Percentiles rank a stretch among this genome's conserved stretches.
Conservation (phyloP, 352 stramenopile species). For the Phytophthora europaea region DNA sequence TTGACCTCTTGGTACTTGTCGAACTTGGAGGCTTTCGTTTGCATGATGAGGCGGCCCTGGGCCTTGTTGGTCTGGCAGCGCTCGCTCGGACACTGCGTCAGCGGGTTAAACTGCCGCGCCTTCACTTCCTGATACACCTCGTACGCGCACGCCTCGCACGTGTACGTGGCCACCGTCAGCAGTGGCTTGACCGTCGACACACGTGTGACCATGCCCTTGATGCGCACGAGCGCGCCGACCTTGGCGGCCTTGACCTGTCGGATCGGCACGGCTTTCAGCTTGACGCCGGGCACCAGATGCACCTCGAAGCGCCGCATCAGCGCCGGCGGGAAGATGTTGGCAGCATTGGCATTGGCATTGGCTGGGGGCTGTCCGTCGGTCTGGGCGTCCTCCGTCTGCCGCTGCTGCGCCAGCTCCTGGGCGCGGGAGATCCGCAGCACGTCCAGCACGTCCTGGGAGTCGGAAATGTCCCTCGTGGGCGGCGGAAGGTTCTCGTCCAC, state of each 20-base stretch:
- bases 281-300: conserved; percentile 82
- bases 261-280: conserved; percentile 91
- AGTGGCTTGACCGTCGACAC: conserved; percentile 98
- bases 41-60: conserved; percentile 90
- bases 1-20: conserved; percentile 99
- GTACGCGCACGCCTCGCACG: conserved; percentile 96
- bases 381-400: conserved; percentile 44
- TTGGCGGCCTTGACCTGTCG: conserved; percentile 95
- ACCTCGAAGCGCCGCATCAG: conserved; percentile 94
- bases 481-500: conserved; percentile 90
- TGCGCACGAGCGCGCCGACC: conserved; percentile 96
- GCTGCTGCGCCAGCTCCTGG: conserved; percentile 72
- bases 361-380: conserved; percentile 34
- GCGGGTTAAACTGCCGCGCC: conserved; percentile 95
- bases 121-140: conserved; percentile 98
- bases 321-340: conserved; percentile 90
- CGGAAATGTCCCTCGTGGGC: conserved; percentile 82
- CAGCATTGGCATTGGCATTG: conserved; percentile 41
- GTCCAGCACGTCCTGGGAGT: conserved; percentile 88
- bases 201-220: conserved; percentile 99
- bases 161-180: conserved; percentile 98
- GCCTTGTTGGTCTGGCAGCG: conserved; percentile 88
- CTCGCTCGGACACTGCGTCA: conserved; percentile 92
- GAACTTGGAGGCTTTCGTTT: conserved; percentile 99
- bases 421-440: conserved; percentile 82